Evolutionary conservation across 768 basidiomycete species (phyloP).

Genomic region (Tulasnella sp.): DNA sequence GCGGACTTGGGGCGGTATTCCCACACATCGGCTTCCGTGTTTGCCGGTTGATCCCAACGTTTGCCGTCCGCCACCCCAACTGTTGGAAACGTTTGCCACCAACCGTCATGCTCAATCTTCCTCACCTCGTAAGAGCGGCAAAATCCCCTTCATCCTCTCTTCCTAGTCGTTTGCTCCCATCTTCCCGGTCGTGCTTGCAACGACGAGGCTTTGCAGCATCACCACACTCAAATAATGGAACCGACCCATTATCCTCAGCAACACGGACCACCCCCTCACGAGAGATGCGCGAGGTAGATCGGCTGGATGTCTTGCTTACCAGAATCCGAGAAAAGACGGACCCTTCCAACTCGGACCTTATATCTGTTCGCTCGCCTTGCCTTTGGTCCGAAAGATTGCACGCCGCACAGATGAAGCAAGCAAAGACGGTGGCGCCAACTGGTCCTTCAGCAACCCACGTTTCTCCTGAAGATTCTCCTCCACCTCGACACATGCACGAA

Average conservation of each 20-base stretch:
- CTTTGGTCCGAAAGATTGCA: slow-evolving; percentile 60
- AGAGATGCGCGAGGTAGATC: slow-evolving; percentile 6
- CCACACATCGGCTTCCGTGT: neutral
- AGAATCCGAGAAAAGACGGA: slow-evolving; percentile 14
- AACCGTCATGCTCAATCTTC: neutral
- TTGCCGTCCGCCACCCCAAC: neutral
- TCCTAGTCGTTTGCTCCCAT: neutral
- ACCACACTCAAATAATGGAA: neutral
- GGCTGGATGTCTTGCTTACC: slow-evolving; percentile 5
- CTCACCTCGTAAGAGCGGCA: neutral
- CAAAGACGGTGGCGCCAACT: neutral
- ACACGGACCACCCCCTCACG: neutral
- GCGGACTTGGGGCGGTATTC: neutral
- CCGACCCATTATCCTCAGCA: neutral
- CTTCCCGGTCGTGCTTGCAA: neutral
- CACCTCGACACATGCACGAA: slow-evolving; percentile 60
- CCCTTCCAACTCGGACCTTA: slow-evolving; percentile 31
- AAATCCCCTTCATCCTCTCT: neutral
- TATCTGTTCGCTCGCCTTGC: slow-evolving; percentile 51
- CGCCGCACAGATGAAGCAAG: slow-evolving; percentile 31
- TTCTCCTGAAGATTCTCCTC: slow-evolving; percentile 30
- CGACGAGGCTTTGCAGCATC: neutral
- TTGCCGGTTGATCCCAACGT: neutral
- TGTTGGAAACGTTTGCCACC: neutral
- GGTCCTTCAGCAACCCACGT: neutral